phyloP scores from a whole-genome alignment of 2,329 filamentous ascomycete genomes.

The Anthostomella pinea region DNA sequence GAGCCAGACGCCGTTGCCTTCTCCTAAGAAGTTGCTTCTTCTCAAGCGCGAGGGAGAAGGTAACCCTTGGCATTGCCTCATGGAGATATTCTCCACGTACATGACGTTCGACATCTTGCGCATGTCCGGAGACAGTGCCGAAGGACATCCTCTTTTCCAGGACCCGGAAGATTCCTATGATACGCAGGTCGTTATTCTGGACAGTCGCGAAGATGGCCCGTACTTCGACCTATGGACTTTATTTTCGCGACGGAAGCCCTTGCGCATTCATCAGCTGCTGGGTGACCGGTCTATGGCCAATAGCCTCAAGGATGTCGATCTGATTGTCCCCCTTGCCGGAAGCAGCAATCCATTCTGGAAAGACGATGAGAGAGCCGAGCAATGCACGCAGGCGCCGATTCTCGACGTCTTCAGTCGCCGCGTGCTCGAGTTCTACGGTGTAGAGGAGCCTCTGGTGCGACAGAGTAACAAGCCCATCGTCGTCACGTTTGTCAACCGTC shows the following conservation, averaged over 20 bases:
- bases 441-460: conserved; percentile 9
- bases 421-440: conserved; percentile 29
- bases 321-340: conserved; percentile 40
- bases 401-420: conserved; percentile 34
- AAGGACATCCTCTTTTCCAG: conserved; percentile 18
- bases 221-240: conserved; percentile 38
- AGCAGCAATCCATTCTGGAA: conserved; percentile 41
- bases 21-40: conserved; percentile 24
- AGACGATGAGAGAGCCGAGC: conserved; percentile 35
- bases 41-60: conserved; percentile 33
- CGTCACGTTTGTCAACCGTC: conserved; percentile 37
- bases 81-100: conserved; percentile 34
- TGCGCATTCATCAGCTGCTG: conserved; percentile 28
- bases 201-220: conserved; percentile 32
- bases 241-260: conserved; percentile 30
- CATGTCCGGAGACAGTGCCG: conserved; percentile 22
- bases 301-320: conserved; percentile 21
- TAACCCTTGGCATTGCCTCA: conserved; percentile 35
- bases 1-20: too few species aligned
- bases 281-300: conserved; percentile 3
- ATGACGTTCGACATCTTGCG: conserved; percentile 34
- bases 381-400: conserved; percentile 31
- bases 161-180: conserved; percentile 15
- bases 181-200: conserved; percentile 36
- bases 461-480: conserved; percentile 16